Evolutionary conservation across 768 basidiomycete genomes (phyloP).

Genomic region (Lyophyllum atratum): DNA sequence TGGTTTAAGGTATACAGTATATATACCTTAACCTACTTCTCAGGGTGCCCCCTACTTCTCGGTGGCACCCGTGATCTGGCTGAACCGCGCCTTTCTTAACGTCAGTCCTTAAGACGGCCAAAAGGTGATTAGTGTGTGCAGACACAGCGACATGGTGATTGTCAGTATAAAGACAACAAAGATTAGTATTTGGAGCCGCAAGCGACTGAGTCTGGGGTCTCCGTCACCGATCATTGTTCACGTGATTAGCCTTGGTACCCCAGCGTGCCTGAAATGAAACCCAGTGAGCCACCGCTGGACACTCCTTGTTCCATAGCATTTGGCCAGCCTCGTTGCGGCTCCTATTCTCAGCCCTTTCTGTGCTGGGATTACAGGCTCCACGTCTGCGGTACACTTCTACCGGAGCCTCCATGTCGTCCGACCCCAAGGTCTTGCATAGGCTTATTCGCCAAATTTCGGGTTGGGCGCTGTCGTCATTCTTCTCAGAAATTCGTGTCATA

Average conservation of each 20-base stretch:
- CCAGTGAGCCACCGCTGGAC: background rate
- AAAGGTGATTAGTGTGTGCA: no score
- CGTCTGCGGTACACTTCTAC: background rate
- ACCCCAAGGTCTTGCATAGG: slow-evolving; percentile 59
- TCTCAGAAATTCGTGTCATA: slow-evolving; percentile 83
- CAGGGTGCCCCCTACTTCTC: no score
- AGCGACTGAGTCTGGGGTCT: no score
- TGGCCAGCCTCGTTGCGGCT: background rate
- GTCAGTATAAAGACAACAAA: no score
- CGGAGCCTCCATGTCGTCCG: slow-evolving; percentile 27
- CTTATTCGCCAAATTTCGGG: slow-evolving; percentile 70
- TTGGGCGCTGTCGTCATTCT: slow-evolving; percentile 83
- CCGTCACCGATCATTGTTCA: no score
- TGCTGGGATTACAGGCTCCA: background rate
- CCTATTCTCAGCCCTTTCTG: background rate
- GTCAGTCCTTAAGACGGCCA: no score
- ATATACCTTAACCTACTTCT: background rate
- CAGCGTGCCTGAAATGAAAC: background rate
- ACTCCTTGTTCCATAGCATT: background rate
- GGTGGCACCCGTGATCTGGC: no score
- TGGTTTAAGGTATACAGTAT: background rate
- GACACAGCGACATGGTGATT: no score
- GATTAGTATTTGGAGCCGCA: no score
- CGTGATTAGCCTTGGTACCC: background rate
- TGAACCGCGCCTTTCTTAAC: no score